Evolutionary conservation across 78 protist species (phyloP).

Genomic region (Anaeramoeba flamelloides): DNA sequence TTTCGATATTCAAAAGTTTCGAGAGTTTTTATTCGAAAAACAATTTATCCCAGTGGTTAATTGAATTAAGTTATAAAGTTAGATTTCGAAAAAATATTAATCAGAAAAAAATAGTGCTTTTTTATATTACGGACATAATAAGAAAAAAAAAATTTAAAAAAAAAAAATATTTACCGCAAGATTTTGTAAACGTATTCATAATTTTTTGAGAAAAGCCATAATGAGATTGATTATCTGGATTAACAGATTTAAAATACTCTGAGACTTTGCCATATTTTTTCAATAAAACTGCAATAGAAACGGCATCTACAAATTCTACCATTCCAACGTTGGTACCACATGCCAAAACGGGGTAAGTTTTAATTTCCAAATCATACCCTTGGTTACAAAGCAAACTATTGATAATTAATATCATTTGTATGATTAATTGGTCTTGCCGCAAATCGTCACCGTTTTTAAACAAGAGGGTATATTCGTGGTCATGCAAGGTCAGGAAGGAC

Average conservation of each 20-base stretch:
- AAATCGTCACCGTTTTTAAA: not conserved
- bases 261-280: not conserved
- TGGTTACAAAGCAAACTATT: not conserved
- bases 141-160: no score
- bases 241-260: not conserved
- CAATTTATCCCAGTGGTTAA: no score
- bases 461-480: not conserved
- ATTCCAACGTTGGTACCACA: not conserved
- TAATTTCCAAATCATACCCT: not conserved
- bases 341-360: not conserved
- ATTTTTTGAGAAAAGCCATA: not conserved
- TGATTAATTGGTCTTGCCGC: not conserved
- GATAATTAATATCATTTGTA: not conserved
- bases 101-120: no score
- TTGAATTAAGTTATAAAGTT: no score
- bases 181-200: not conserved
- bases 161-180: constrained; percentile 1
- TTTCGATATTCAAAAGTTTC: no score
- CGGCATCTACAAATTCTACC: not conserved
- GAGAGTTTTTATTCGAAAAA: no score
- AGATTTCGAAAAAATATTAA: no score
- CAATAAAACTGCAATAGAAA: not conserved
- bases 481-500: not conserved
- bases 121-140: no score
- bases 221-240: not conserved